A percentile compares a stretch with the other conserved stretches of the same genome.
Evolutionary conservation across 179 eudicot species (phyloP).

Genomic region (Camellia oleifera): DNA sequence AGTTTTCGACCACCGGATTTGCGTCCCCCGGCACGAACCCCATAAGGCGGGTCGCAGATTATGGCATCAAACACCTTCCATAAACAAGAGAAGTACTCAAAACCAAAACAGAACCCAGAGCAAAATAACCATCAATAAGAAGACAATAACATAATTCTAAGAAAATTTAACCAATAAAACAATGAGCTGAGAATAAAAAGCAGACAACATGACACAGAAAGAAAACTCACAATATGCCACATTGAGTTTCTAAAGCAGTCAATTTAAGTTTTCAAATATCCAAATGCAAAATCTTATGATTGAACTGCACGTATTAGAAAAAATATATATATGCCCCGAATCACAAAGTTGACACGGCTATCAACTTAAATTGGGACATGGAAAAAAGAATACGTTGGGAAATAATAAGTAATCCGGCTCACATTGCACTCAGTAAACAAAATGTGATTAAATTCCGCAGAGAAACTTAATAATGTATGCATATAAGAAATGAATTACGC

Average conservation of each 20-base stretch:
- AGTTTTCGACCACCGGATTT: conserved; percentile 98
- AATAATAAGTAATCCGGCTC: background rate
- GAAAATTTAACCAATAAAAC: background rate
- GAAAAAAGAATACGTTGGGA: background rate
- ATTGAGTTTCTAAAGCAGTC: too few species aligned
- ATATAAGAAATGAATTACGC: background rate
- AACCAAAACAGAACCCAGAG: background rate
- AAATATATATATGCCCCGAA: background rate
- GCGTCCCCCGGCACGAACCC: conserved; percentile 99
- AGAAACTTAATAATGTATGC: too few species aligned
- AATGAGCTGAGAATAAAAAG: background rate
- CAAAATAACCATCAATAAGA: background rate
- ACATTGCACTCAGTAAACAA: too few species aligned
- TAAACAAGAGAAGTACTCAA: background rate
- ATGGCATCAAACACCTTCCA: conserved; percentile 84
- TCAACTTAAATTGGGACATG: background rate
- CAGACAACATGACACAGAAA: background rate
- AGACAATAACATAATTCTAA: background rate
- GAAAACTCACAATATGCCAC: too few species aligned
- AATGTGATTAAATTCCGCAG: too few species aligned
- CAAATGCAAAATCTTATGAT: background rate
- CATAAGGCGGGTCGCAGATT: conserved; percentile 97
- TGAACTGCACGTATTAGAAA: background rate
- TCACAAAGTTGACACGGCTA: background rate
- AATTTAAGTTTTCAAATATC: background rate